Percentiles rank a stretch among this genome's conserved stretches.
These are phyloP conservation scores for Diaporthe sp. DNA, from an alignment of 2,329 filamentous ascomycete species.

Conservation along the genomic window DNA sequence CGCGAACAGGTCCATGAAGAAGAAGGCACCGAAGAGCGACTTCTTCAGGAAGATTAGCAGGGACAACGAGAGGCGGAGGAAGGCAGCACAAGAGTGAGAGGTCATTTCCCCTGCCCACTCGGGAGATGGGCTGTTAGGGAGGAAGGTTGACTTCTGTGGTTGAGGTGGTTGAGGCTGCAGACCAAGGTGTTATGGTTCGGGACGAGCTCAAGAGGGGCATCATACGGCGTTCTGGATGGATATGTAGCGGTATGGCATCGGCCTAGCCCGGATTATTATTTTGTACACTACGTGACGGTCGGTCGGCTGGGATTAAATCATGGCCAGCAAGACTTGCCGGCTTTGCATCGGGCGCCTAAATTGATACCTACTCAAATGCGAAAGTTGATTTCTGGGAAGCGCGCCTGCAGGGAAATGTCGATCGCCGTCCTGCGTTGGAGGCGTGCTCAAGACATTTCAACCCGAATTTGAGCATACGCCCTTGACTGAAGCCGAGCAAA, in stretches of 20 bases:
- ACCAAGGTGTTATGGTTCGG: background rate
- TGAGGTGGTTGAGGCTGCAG: background rate
- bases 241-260: background rate
- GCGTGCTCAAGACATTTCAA: background rate
- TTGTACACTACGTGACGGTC: background rate
- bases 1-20: slow-evolving; percentile 76
- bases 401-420: background rate
- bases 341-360: slow-evolving; percentile 6
- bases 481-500: background rate
- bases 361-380: slow-evolving; percentile 6
- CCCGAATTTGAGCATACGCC: background rate
- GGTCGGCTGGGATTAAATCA: background rate
- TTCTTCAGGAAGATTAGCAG: slow-evolving; percentile 78
- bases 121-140: background rate
- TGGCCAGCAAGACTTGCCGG: background rate
- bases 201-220: background rate
- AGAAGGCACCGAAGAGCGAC: slow-evolving; percentile 67
- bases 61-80: slow-evolving; percentile 70
- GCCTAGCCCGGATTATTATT: background rate
- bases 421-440: background rate
- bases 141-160: background rate
- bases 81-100: slow-evolving; percentile 28
- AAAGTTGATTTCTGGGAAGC: background rate
- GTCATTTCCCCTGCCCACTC: background rate
- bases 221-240: slow-evolving; percentile 32